Conservation (phyloP, 305 asterid species). For the Coffea humblotiana region DNA sequence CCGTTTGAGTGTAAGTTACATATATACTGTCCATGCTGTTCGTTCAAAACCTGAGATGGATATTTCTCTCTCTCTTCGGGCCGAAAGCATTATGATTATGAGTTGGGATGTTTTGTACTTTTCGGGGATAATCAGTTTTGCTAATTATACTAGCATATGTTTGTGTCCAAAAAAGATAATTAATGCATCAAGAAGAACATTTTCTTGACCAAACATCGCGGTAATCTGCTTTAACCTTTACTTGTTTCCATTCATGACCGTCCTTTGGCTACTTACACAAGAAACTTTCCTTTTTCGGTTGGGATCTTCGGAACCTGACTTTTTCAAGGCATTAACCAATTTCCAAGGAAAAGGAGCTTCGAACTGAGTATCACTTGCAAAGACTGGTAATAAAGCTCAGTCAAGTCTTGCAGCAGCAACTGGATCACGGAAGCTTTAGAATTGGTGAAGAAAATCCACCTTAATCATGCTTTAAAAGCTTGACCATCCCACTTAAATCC, state of each 20-base stretch:
- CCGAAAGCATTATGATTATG: not conserved
- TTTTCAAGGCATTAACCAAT: slow-evolving; percentile 7
- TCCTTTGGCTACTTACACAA: not conserved
- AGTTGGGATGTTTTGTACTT: not conserved
- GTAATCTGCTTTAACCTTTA: not conserved
- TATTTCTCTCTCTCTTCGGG: not conserved
- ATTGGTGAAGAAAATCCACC: slow-evolving; percentile 6
- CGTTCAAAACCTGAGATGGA: not conserved
- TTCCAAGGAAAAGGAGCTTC: slow-evolving; percentile 13
- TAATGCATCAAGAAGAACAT: not conserved
- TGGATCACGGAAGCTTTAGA: not conserved
- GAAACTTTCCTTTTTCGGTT: slow-evolving; percentile 5
- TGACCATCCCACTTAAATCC: slow-evolving; percentile 19
- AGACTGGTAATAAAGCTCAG: slow-evolving; percentile 1
- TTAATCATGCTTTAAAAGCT: slow-evolving; percentile 11
- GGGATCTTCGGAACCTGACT: not conserved
- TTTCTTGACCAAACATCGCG: not conserved
- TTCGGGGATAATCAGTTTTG: not conserved
- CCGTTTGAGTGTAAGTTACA: not conserved
- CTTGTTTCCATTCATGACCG: not conserved
- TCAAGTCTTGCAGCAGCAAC: slow-evolving; percentile 19
- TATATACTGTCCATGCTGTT: no score
- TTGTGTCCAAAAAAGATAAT: not conserved
- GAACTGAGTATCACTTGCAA: slow-evolving; percentile 1
- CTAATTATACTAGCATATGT: not conserved